phyloP scores from a whole-genome alignment of 176 grass and related monocot genomes.

The Aegilops speltoides region DNA sequence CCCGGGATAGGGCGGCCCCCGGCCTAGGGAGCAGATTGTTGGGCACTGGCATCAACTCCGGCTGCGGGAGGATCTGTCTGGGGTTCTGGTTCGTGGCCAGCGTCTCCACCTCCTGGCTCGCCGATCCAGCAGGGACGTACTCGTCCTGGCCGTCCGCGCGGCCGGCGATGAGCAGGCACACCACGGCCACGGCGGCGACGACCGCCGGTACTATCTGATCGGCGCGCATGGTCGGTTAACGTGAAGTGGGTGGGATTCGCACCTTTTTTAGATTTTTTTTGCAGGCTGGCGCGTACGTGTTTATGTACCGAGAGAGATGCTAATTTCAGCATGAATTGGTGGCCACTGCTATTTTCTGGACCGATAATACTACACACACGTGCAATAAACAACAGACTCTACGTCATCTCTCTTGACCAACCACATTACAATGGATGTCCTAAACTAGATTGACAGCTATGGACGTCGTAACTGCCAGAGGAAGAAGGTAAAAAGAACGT shows the following conservation, averaged over 20 bases:
- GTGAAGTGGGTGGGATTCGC: not conserved
- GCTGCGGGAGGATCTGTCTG: not conserved
- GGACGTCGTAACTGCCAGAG: not conserved
- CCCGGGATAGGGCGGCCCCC: too few species aligned
- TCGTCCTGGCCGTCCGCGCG: not conserved
- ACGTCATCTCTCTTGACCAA: not conserved
- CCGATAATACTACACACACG: too few species aligned
- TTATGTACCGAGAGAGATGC: not conserved
- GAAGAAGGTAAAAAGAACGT: too few species aligned
- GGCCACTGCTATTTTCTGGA: not conserved
- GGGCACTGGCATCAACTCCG: not conserved
- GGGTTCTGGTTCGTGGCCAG: not conserved
- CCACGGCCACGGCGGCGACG: constrained; percentile 14
- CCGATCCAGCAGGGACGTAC: not conserved
- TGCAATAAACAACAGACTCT: too few species aligned
- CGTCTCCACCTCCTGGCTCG: not conserved
- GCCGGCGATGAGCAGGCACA: constrained; percentile 19
- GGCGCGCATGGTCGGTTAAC: not conserved
- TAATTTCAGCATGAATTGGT: not conserved
- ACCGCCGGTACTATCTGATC: not conserved
- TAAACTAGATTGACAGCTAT: not conserved
- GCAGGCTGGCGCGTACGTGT: not conserved
- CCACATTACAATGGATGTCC: not conserved
- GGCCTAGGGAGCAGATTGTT: not conserved
- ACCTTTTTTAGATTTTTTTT: not conserved